phyloP scores from a whole-genome alignment of 306 rosid species.

The Luffa aegyptiaca region DNA sequence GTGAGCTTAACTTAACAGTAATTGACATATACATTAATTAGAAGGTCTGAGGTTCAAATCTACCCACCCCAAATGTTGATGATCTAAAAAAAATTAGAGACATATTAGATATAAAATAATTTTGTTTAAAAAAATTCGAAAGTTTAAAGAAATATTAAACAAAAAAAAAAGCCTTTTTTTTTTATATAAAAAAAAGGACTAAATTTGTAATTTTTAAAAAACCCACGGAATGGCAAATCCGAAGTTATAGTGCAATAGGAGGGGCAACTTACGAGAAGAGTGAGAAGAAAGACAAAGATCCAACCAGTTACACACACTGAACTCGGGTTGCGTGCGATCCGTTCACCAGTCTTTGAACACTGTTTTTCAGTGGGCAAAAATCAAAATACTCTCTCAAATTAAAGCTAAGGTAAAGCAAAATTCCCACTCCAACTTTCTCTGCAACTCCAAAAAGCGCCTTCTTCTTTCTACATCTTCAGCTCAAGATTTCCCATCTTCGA shows the following conservation, averaged over 20 bases:
- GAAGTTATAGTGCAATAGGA: background rate
- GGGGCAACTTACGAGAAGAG: background rate
- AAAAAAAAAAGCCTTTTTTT: too few species aligned
- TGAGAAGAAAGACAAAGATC: constrained; percentile 8
- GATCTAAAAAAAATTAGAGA: too few species aligned
- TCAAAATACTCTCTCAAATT: background rate
- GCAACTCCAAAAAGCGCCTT: background rate
- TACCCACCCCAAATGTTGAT: too few species aligned
- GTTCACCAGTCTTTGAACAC: background rate
- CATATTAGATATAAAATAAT: too few species aligned
- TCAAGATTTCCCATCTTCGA: background rate
- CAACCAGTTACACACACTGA: constrained; percentile 15
- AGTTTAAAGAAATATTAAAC: too few species aligned
- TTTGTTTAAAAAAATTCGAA: too few species aligned
- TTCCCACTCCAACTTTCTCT: background rate
- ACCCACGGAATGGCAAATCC: background rate
- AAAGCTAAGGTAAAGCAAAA: background rate
- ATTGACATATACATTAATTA: too few species aligned
- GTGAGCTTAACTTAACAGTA: too few species aligned
- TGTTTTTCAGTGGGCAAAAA: background rate
- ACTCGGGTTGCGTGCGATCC: constrained; percentile 32
- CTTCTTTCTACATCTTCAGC: background rate
- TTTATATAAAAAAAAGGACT: too few species aligned
- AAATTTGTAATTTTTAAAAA: too few species aligned
- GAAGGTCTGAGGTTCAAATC: too few species aligned